phyloP scores from a whole-genome alignment of 2,329 filamentous ascomycete species.

The Fusarium sarcochroum region DNA sequence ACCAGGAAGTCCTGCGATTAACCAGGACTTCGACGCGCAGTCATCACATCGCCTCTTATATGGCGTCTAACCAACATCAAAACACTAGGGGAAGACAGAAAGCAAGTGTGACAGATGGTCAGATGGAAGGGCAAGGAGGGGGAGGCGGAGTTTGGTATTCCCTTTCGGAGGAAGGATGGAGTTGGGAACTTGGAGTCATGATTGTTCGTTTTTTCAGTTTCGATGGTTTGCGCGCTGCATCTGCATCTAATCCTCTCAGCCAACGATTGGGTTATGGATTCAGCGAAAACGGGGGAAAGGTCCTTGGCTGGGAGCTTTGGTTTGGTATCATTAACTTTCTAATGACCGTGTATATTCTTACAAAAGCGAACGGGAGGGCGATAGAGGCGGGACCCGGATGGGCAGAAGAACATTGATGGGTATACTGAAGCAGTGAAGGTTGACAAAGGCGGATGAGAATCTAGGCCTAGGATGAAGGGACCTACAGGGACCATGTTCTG shows the following conservation, averaged over 20 bases:
- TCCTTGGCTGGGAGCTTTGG: constrained; percentile 48
- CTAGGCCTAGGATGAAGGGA: constrained; percentile 29
- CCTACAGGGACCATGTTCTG: constrained; percentile 43
- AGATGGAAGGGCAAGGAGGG: constrained; percentile 23
- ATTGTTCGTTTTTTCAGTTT: constrained; percentile 51
- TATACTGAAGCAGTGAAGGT: constrained; percentile 31
- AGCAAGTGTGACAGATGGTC: constrained; percentile 18
- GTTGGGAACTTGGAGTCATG: constrained; percentile 53
- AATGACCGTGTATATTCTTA: constrained; percentile 51
- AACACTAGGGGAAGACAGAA: constrained; percentile 9
- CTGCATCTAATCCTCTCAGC: constrained; percentile 50
- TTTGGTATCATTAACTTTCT: constrained; percentile 51
- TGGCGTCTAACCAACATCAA: constrained; percentile 14
- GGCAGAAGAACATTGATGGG: constrained; percentile 34
- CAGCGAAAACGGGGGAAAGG: constrained; percentile 47
- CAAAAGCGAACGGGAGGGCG: constrained; percentile 45
- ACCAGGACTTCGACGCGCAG: not conserved
- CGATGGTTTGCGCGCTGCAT: constrained; percentile 51
- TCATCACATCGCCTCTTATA: constrained; percentile 1
- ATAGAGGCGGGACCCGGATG: constrained; percentile 44
- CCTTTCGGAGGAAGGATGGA: constrained; percentile 50
- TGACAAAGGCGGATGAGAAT: constrained; percentile 30
- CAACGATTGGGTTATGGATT: constrained; percentile 47
- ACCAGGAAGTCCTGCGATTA: constrained; percentile 1
- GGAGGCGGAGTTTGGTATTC: constrained; percentile 49